Evolutionary conservation across 2,329 filamentous ascomycete genomes (phyloP), one percentile per base, ranked within the genome.

Genomic region (Immersiporthe knoxdaviesiana): DNA sequence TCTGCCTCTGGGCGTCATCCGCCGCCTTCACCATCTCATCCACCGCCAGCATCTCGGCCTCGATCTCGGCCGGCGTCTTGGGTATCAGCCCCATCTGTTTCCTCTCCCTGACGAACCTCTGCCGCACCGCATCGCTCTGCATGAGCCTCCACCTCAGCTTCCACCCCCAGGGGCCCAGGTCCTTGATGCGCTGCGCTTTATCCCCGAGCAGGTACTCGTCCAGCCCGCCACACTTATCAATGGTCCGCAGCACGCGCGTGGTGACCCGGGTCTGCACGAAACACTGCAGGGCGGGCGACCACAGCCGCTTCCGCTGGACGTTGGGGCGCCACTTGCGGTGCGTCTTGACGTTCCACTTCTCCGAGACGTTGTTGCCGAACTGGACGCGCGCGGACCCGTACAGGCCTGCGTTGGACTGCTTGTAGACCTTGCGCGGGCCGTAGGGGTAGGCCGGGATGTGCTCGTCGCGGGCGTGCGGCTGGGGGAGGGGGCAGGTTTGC

Each of bases 81-180:
- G 85, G 82, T 6, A 86, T 84, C 69, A 97, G 76, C 0, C 93
- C 92, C 63, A 96, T 78, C 27, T 82, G 82, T 69, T 83, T 81
- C 71, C 93, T 84, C 82, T 97, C 85, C 63, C 81, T 78, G 56
- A 86, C 85, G 76, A 94, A 92, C 73, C 87, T 84, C 73, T 86
- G 85, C 78, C 90, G 88, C 64, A 97, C 86, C 27, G 82, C 81
- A 1, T 76, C 76, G 5, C 90, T 94, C 82, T 95, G 92, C 90
- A 97, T 93, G 71, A 99, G 84, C 72, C 92, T 87, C 92, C 94
- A 97, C 73, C 96, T 85, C 76, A 99, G 82, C 74, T 90, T 88
- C 96, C 96, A 99, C 8, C 96, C 96, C 73, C 91, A 91, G 65
- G 95, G 89, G 6, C 96, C 96, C 68, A 99, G 84, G 80, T 97